A percentile compares a stretch with the other conserved stretches of the same genome.
Conservation (phyloP, 179 eudicot genomes). For the Sideroxylon spinosum region DNA sequence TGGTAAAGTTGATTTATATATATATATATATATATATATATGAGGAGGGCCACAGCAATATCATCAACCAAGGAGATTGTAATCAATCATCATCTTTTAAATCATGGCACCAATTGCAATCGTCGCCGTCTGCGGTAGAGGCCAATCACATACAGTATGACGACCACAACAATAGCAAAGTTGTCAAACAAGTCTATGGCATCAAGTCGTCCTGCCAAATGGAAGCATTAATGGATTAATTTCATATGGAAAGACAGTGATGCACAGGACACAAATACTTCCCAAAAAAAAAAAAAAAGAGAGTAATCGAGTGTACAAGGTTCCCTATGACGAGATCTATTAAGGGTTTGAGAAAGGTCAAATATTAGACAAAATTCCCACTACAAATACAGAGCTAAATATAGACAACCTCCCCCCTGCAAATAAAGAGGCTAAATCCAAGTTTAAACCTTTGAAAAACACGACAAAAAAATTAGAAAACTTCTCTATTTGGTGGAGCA, state of each 20-base stretch:
- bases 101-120: constrained; percentile 18
- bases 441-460: too few relatives aligned
- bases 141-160: constrained; percentile 26
- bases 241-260: not conserved
- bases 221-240: constrained; percentile 13
- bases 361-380: too few relatives aligned
- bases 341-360: too few relatives aligned
- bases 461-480: not conserved
- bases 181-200: constrained; percentile 21
- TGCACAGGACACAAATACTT: not conserved
- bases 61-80: not conserved
- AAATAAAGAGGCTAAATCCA: too few relatives aligned
- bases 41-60: not conserved
- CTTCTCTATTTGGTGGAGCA: too few relatives aligned
- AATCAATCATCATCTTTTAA: not conserved
- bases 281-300: not conserved
- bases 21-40: not conserved
- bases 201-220: not conserved
- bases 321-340: too few relatives aligned
- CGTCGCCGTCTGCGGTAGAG: constrained; percentile 20
- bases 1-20: not conserved
- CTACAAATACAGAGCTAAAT: too few relatives aligned
- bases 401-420: too few relatives aligned
- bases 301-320: too few relatives aligned
- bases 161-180: constrained; percentile 16